Evolutionary conservation across 225 moss, liverwort and hornwort genomes (phyloP).

Genomic region (Ulota crispa): DNA sequence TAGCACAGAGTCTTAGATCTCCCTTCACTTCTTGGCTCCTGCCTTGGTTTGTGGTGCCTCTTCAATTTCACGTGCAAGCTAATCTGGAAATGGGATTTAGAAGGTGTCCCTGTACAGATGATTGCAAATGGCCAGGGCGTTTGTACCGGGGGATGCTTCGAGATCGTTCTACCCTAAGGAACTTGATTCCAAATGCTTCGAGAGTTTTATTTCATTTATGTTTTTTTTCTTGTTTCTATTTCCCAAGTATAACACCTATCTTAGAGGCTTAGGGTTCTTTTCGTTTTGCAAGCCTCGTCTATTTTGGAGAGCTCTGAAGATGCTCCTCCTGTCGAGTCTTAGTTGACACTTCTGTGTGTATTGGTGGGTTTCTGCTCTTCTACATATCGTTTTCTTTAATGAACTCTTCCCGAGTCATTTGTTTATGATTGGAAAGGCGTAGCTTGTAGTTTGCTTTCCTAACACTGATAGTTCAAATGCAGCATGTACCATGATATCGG

Average conservation of each 20-base stretch:
- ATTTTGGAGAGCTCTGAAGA: conserved; percentile 48
- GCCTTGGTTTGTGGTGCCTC: conserved; percentile 31
- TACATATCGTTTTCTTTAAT: conserved; percentile 31
- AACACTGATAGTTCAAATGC: conserved; percentile 38
- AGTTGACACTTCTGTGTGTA: conserved; percentile 39
- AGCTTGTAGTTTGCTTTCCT: conserved; percentile 49
- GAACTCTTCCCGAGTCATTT: conserved; percentile 41
- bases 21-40: conserved; percentile 30
- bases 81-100: conserved; percentile 43
- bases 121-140: conserved; percentile 48
- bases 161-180: conserved; percentile 39
- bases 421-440: conserved; percentile 38
- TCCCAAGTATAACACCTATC: conserved; percentile 36
- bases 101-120: conserved; percentile 46
- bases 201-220: conserved; percentile 39
- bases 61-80: conserved; percentile 52
- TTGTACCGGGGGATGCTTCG: conserved; percentile 36
- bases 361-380: conserved; percentile 42
- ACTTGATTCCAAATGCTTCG: conserved; percentile 40
- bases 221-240: conserved; percentile 36
- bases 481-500: conserved; percentile 48
- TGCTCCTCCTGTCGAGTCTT: conserved; percentile 44
- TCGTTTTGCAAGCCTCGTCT: conserved; percentile 45
- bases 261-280: conserved; percentile 50
- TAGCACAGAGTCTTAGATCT: conserved; percentile 47